Conservation (phyloP, 129 eudicot species). For the Flaveria brownii region DNA sequence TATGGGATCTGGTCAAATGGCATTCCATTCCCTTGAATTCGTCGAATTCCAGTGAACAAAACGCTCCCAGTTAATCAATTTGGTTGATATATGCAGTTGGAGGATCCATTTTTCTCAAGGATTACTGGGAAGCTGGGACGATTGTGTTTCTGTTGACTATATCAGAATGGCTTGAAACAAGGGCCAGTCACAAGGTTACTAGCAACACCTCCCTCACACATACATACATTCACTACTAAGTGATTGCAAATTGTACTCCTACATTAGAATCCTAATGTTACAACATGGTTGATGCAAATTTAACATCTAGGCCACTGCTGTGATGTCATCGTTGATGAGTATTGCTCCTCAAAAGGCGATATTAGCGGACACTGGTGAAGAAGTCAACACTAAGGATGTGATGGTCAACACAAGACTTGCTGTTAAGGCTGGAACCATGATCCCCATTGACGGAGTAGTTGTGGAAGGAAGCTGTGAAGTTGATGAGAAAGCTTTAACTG, state of each 20-base stretch:
- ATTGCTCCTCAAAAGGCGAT: slow-evolving; percentile 76
- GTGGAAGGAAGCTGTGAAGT: slow-evolving; percentile 87
- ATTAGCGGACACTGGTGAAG: slow-evolving; percentile 78
- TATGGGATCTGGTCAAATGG: no score
- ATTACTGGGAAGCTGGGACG: slow-evolving; percentile 73
- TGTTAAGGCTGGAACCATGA: slow-evolving; percentile 80
- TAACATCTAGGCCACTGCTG: slow-evolving; percentile 62
- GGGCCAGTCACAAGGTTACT: slow-evolving; percentile 69
- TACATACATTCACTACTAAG: not conserved
- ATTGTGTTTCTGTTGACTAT: slow-evolving; percentile 61
- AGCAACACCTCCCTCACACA: not conserved
- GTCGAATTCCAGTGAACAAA: not conserved
- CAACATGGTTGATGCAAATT: not conserved
- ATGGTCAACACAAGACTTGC: slow-evolving; percentile 66
- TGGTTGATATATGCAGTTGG: slow-evolving; percentile 45
- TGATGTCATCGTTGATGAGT: slow-evolving; percentile 73
- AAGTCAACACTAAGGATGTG: slow-evolving; percentile 59
- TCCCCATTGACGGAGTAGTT: slow-evolving; percentile 86
- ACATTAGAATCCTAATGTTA: not conserved
- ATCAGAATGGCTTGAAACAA: slow-evolving; percentile 72
- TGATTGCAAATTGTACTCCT: not conserved
- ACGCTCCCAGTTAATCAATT: no score
- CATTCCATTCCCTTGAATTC: no score
- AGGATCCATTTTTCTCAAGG: slow-evolving; percentile 54
- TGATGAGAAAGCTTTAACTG: slow-evolving; percentile 80